Evolutionary conservation across 805 yeast species (phyloP).

Genomic region (Blastobotrys mokoenaii): DNA sequence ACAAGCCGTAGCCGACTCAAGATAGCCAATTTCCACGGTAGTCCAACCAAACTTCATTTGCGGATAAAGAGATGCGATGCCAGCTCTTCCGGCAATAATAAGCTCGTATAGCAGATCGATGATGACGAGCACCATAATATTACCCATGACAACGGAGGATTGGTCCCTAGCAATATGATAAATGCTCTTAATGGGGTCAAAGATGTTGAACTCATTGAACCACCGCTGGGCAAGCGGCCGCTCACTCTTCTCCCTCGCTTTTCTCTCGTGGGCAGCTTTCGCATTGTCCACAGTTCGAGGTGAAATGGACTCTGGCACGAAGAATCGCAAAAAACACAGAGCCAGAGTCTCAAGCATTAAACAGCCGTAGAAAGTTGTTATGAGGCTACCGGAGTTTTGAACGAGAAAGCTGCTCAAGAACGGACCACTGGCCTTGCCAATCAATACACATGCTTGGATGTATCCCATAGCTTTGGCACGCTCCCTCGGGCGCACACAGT

Average conservation of each 20-base stretch:
- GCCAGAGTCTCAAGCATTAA: constrained; percentile 5
- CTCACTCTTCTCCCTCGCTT: background rate
- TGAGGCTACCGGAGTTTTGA: background rate
- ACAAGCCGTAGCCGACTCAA: constrained; percentile 22
- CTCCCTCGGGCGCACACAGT: constrained; percentile 9
- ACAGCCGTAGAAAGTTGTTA: constrained; percentile 1
- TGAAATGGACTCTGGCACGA: constrained; percentile 9
- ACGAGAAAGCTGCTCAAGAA: constrained; percentile 8
- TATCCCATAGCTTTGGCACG: constrained; percentile 14
- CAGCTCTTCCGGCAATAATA: constrained; percentile 12
- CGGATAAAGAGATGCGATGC: constrained; percentile 21
- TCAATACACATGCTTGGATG: constrained; percentile 10
- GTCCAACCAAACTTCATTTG: constrained; percentile 26
- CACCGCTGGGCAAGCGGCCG: background rate
- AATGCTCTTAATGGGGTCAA: constrained; percentile 5
- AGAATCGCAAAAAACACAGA: background rate
- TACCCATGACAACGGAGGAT: background rate
- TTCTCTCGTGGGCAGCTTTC: background rate
- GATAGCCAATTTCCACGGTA: constrained; percentile 26
- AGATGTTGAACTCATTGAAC: constrained; percentile 3
- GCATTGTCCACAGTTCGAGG: background rate
- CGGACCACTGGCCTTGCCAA: constrained; percentile 16
- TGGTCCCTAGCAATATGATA: constrained; percentile 4
- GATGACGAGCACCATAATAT: constrained; percentile 9
- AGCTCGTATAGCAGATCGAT: constrained; percentile 13